Conservation (phyloP, 2,329 filamentous ascomycete genomes). For the Cladosporium phlei region DNA sequence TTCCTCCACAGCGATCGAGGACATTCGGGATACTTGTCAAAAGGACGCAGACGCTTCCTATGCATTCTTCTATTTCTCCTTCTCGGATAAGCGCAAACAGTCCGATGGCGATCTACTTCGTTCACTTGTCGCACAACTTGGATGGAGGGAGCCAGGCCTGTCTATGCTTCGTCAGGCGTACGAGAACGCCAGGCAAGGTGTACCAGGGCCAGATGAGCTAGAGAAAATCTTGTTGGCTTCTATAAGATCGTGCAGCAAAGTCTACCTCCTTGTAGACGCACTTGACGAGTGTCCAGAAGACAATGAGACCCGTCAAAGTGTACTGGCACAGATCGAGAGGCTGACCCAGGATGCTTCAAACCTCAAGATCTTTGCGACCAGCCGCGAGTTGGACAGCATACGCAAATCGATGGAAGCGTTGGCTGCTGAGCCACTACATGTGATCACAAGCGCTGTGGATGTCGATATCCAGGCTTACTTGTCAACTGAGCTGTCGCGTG, state of each 20-base stretch:
- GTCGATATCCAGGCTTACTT: conserved; percentile 19
- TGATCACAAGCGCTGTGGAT: conserved; percentile 12
- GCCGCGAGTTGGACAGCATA: conserved; percentile 19
- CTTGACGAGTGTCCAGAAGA: conserved; percentile 31
- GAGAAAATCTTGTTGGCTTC: conserved; percentile 18
- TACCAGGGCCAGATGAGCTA: conserved; percentile 18
- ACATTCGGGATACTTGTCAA: conserved; percentile 15
- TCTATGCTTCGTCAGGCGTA: conserved; percentile 19
- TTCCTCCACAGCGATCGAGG: conserved; percentile 22
- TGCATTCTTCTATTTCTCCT: conserved; percentile 25
- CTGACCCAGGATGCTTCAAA: conserved; percentile 15
- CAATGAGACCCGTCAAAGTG: conserved; percentile 15
- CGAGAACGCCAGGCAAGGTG: conserved; percentile 11
- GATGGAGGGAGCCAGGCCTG: conserved; percentile 17
- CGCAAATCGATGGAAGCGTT: conserved; percentile 17
- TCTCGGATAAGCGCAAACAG: conserved; percentile 25
- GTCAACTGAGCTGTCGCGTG: conserved; percentile 14
- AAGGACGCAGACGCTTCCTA: conserved; percentile 7
- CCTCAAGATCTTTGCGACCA: conserved; percentile 20
- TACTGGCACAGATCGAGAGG: conserved; percentile 14
- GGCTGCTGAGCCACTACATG: conserved; percentile 9
- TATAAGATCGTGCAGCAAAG: conserved; percentile 17
- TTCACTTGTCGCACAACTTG: conserved; percentile 21
- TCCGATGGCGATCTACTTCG: conserved; percentile 15
- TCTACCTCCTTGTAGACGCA: conserved; percentile 32